A percentile compares a stretch with the other conserved stretches of the same genome.
Conservation (phyloP, 371 early-diverging fungal species). For the Chytridium lagenaria region DNA sequence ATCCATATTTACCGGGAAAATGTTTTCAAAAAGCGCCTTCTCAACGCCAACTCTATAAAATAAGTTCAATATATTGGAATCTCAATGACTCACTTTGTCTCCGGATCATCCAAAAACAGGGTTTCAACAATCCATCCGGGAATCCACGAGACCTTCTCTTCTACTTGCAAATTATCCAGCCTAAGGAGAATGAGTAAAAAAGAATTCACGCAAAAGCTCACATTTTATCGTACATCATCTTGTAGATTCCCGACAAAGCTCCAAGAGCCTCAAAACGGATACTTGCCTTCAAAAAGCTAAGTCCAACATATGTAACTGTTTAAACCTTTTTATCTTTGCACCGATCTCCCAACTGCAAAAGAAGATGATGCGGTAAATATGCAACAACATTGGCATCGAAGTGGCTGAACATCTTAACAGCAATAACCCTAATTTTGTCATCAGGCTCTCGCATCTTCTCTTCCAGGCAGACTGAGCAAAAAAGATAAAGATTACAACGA, state of each 20-base stretch:
- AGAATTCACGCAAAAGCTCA: conserved; percentile 25
- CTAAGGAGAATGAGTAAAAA: conserved; percentile 18
- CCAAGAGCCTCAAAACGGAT: conserved; percentile 78
- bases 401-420: conserved; percentile 70
- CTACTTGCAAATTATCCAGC: conserved; percentile 33
- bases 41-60: conserved; percentile 64
- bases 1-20: conserved; percentile 60
- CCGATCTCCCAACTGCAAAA: conserved; percentile 73
- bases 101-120: conserved; percentile 80
- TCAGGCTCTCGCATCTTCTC: conserved; percentile 88
- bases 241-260: conserved; percentile 73
- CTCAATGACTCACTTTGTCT: conserved; percentile 63
- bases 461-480: conserved; percentile 61
- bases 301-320: not conserved
- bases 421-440: conserved; percentile 86
- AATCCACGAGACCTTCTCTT: conserved; percentile 77
- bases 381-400: conserved; percentile 65
- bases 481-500: not conserved
- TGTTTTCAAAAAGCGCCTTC: conserved; percentile 63
- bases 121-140: conserved; percentile 76
- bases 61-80: not conserved
- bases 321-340: conserved; percentile 84
- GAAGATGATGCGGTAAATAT: conserved; percentile 62
- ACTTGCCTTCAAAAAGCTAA: conserved; percentile 42
- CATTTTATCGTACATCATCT: conserved; percentile 71